A percentile compares a stretch with the other conserved stretches of the same genome.
These are phyloP conservation scores for Acacia confusa DNA, from an alignment of 306 rosid genomes.

Conservation along the genomic window DNA sequence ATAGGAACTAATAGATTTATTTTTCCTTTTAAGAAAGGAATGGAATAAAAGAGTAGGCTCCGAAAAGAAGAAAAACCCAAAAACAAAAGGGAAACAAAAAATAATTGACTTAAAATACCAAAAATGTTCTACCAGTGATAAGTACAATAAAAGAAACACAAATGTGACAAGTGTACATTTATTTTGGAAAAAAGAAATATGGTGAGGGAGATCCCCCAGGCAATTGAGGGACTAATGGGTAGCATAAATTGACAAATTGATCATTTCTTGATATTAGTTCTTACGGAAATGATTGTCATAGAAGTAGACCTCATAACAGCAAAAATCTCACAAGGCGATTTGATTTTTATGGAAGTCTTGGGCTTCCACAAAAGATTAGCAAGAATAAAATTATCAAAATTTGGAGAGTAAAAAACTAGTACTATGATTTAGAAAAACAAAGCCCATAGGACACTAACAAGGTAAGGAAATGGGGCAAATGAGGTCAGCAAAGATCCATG, in stretches of 20 bases:
- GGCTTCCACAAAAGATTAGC: not conserved
- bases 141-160: not conserved
- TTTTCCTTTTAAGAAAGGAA: not conserved
- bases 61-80: not conserved
- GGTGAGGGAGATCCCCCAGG: not conserved
- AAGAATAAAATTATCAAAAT: too few species aligned
- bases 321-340: not conserved
- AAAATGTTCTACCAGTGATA: not conserved
- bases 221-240: not conserved
- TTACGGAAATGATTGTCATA: not conserved
- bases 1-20: too few species aligned
- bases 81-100: not conserved
- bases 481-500: not conserved
- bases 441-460: not conserved
- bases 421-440: too few species aligned
- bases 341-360: not conserved
- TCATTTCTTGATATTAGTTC: not conserved
- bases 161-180: too few species aligned
- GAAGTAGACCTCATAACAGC: not conserved
- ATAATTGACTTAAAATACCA: too few species aligned
- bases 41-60: not conserved
- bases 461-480: not conserved
- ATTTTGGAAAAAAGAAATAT: too few species aligned
- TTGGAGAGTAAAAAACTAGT: not conserved
- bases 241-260: not conserved